phyloP scores from a whole-genome alignment of 768 basidiomycete genomes.

The Termitomyces sp. region DNA sequence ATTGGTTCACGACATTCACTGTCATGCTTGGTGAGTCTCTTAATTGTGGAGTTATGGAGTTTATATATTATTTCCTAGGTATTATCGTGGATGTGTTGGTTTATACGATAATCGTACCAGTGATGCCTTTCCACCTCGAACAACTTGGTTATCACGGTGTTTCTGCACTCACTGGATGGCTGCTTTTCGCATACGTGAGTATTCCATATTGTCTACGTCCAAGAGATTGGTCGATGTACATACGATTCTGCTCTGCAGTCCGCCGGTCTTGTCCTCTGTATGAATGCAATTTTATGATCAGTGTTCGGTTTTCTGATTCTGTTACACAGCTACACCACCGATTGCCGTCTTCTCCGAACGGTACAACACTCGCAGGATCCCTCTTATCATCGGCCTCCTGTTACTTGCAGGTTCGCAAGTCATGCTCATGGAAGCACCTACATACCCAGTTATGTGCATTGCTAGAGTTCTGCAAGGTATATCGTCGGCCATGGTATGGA shows the following conservation, averaged over 20 bases:
- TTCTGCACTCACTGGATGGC: slow-evolving; percentile 54
- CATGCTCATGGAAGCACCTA: slow-evolving; percentile 60
- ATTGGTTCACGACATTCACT: slow-evolving; percentile 50
- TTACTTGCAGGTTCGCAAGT: slow-evolving; percentile 51
- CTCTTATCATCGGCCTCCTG: slow-evolving; percentile 47
- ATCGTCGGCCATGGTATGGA: slow-evolving; percentile 59
- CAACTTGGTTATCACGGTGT: slow-evolving; percentile 38
- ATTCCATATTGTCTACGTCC: not conserved
- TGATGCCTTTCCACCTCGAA: slow-evolving; percentile 61
- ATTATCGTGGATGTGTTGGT: slow-evolving; percentile 52
- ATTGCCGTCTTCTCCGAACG: slow-evolving; percentile 54
- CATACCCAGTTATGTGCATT: slow-evolving; percentile 51
- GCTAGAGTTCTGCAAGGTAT: slow-evolving; percentile 59
- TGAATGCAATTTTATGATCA: slow-evolving; percentile 13
- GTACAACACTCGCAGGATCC: slow-evolving; percentile 40
- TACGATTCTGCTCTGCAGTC: slow-evolving; percentile 33
- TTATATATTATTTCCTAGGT: slow-evolving; percentile 20
- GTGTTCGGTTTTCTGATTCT: not conserved
- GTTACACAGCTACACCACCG: slow-evolving; percentile 47
- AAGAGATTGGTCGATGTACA: not conserved
- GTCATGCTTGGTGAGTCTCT: slow-evolving; percentile 44
- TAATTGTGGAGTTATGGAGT: not conserved
- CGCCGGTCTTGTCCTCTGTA: slow-evolving; percentile 51
- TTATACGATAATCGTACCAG: slow-evolving; percentile 60
- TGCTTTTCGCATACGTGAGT: slow-evolving; percentile 56